phyloP scores from a whole-genome alignment of 305 asterid genomes.

The Ilex paraguariensis region DNA sequence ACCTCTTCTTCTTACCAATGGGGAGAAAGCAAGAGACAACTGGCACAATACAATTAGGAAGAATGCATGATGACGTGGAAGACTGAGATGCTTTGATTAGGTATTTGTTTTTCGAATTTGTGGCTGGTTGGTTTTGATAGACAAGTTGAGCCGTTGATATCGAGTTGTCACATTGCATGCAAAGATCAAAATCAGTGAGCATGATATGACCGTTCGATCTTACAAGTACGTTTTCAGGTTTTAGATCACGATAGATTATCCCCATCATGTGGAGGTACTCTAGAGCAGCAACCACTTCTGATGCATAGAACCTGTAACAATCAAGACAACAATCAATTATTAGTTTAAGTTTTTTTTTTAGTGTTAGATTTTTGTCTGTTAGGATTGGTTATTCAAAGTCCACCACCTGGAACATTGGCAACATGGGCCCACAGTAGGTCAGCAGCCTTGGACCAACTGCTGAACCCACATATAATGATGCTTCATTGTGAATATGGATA shows the following conservation, averaged over 20 bases:
- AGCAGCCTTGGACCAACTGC: too few relatives aligned
- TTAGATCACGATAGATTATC: slow-evolving; percentile 57
- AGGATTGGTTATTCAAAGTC: slow-evolving; percentile 15
- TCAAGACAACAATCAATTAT: not conserved
- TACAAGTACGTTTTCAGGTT: slow-evolving; percentile 69
- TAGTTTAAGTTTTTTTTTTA: not conserved
- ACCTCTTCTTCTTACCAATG: slow-evolving; percentile 7
- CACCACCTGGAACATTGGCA: slow-evolving; percentile 6
- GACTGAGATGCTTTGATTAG: slow-evolving; percentile 9
- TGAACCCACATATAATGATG: too few relatives aligned
- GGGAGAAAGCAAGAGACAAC: slow-evolving; percentile 27
- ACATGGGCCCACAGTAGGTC: too few relatives aligned
- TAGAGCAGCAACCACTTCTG: slow-evolving; percentile 70
- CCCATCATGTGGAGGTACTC: slow-evolving; percentile 79
- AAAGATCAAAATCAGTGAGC: slow-evolving; percentile 76
- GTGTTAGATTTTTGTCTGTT: not conserved
- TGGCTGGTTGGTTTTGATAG: slow-evolving; percentile 12
- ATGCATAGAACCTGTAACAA: slow-evolving; percentile 57
- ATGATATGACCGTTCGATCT: slow-evolving; percentile 67
- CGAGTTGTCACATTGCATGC: slow-evolving; percentile 40
- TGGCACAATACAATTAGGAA: slow-evolving; percentile 41
- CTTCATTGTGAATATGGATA: too few relatives aligned
- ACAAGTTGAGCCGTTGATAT: slow-evolving; percentile 41
- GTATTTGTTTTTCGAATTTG: not conserved
- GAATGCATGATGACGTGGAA: slow-evolving; percentile 37